Conservation (phyloP, 2,329 filamentous ascomycete genomes). For the Didymella glomerata region DNA sequence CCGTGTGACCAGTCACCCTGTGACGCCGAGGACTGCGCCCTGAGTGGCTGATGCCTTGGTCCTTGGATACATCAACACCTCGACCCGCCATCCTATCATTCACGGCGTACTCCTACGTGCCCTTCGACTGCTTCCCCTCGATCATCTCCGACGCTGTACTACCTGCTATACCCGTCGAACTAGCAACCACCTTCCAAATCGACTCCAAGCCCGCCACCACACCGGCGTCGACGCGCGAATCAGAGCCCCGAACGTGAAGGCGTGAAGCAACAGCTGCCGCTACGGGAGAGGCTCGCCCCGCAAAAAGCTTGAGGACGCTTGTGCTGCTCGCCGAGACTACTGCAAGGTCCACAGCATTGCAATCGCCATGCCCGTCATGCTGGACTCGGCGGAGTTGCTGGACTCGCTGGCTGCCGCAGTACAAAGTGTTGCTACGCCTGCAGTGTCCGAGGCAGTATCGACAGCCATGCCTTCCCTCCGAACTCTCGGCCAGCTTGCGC, state of each 20-base stretch:
- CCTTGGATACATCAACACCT: slow-evolving; percentile 11
- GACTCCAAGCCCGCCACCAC: slow-evolving; percentile 18
- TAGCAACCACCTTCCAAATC: slow-evolving; percentile 33
- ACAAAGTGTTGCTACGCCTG: slow-evolving; percentile 38
- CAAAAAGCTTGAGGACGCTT: slow-evolving; percentile 41
- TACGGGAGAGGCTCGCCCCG: slow-evolving; percentile 39
- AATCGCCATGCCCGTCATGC: slow-evolving; percentile 34
- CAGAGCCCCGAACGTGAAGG: slow-evolving; percentile 28
- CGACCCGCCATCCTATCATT: neutral
- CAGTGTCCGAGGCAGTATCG: slow-evolving; percentile 34
- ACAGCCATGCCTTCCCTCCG: slow-evolving; percentile 47
- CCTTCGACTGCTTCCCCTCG: slow-evolving; percentile 5
- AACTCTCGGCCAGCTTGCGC: slow-evolving; percentile 49
- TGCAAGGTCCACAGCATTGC: slow-evolving; percentile 3
- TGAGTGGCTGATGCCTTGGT: slow-evolving; percentile 45
- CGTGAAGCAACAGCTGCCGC: slow-evolving; percentile 34
- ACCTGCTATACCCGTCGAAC: slow-evolving; percentile 15
- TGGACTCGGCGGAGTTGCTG: slow-evolving; percentile 30
- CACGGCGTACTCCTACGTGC: neutral
- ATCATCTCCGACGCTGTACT: slow-evolving; percentile 3
- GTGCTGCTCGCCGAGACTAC: slow-evolving; percentile 12
- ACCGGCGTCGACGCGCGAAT: slow-evolving; percentile 29
- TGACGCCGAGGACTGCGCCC: slow-evolving; percentile 40
- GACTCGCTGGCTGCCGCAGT: slow-evolving; percentile 19
- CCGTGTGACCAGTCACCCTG: slow-evolving; percentile 39